Evolutionary conservation across 1,139 yeast genomes (phyloP).

Genomic region (Debaryomycetaceae sp.): DNA sequence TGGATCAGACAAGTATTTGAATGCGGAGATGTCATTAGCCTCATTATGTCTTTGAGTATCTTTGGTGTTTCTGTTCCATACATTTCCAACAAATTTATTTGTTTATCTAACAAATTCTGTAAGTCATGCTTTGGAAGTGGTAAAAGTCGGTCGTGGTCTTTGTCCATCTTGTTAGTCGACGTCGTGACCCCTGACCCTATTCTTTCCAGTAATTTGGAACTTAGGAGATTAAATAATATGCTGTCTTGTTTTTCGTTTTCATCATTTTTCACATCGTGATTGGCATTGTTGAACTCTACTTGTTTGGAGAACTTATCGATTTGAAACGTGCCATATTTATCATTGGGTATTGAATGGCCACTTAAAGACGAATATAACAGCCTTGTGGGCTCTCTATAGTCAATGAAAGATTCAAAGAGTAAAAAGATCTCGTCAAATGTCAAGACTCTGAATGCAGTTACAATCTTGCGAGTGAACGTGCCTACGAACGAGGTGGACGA

Average conservation of each 20-base stretch:
- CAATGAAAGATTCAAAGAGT: conserved; percentile 53
- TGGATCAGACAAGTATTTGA: conserved; percentile 41
- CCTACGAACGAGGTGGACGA: conserved; percentile 39
- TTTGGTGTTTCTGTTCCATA: conserved; percentile 53
- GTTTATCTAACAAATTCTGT: conserved; percentile 50
- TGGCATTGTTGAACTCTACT: not conserved
- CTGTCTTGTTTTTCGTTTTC: conserved; percentile 8
- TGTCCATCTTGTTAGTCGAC: conserved; percentile 10
- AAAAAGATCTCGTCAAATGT: conserved; percentile 55
- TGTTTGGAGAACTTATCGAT: not conserved
- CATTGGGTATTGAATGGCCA: conserved; percentile 8
- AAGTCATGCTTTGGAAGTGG: conserved; percentile 54
- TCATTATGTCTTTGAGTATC: conserved; percentile 40
- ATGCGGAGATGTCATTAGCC: conserved; percentile 37
- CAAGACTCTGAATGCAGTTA: conserved; percentile 48
- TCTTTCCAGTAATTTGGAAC: conserved; percentile 18
- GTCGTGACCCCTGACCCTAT: conserved; percentile 16
- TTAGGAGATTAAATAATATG: conserved; percentile 16
- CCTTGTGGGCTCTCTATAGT: conserved; percentile 43
- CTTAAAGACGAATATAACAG: conserved; percentile 17
- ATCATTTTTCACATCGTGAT: not conserved
- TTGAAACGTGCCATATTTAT: not conserved
- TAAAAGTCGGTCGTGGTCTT: conserved; percentile 13
- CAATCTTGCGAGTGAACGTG: conserved; percentile 32
- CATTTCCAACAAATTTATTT: conserved; percentile 52